Evolutionary conservation across 331 rosid species (phyloP), one percentile per base, ranked within the genome.

Genomic region (Phaseolus coccineus): DNA sequence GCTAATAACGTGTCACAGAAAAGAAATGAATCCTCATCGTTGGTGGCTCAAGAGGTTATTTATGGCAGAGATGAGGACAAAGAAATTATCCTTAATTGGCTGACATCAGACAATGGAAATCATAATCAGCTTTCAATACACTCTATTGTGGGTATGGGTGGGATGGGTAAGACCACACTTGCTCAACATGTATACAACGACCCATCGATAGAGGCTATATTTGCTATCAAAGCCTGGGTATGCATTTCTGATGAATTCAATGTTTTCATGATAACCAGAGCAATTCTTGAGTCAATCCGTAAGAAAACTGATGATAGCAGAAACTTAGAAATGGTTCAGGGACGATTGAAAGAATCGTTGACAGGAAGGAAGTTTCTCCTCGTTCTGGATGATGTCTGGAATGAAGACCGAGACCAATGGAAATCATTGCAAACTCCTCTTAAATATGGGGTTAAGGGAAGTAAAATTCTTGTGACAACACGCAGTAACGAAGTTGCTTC

Each of bases 21-120:
- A 56, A 10, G 9, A 1, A 4, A 3, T 56, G 63, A 31, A 56
- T 24, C 33, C 9, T 24, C 63, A 25, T 56, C 63, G 0, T 56
- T 4, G 15, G 35, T 56, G 31, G 31, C 0, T 56, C 31, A 56
- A 56, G 9, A 13, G 8, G 62, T 8, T 9, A 22, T 56, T n/a
- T 81, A 56, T 10, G 81, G 81, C 6, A 68, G 85, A 75, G 71
- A 81, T 47, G 76, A 14, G 24, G 77, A 74, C 31, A 81, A 37
- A 37, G 70, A 68, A 10, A 9, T 31, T 1, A 16, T 81, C 28
- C 3, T 66, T 1, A n/a, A 67, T 1, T 48, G 52, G 51, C 14
- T 81, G 3, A 37, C 9, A 1, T 39, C 42, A 5, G 44, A 53
- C 8, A 39, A 6, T 37, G 22, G 22, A 19, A 40, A 52, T 4